Percentiles rank a stretch among this genome's conserved stretches.
Conservation (phyloP, 2,329 filamentous ascomycete species). For the Pseudophaeomoniella oleicola region DNA sequence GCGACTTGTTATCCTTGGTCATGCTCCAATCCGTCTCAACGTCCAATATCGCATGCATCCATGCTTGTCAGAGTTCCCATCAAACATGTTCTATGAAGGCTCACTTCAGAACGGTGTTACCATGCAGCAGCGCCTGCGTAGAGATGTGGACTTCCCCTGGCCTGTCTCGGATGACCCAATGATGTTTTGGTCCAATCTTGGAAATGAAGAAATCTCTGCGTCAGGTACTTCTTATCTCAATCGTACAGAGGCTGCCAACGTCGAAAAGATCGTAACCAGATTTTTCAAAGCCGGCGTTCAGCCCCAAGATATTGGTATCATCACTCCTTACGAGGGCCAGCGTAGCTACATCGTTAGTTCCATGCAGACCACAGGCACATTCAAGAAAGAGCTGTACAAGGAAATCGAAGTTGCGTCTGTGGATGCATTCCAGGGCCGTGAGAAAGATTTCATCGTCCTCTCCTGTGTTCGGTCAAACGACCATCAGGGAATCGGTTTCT, state of each 20-base stretch:
- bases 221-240: constrained; percentile 97
- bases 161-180: constrained; percentile 86
- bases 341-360: constrained; percentile 96
- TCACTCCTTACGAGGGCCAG: constrained; percentile 96
- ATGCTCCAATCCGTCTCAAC: constrained; percentile 81
- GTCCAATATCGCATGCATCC: constrained; percentile 99
- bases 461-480: constrained; percentile 98
- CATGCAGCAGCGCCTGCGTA: constrained; percentile 70
- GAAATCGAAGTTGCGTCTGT: constrained; percentile 97
- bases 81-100: constrained; percentile 99
- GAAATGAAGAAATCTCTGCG: constrained; percentile 94
- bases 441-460: constrained; percentile 97
- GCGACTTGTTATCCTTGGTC: constrained; percentile 80
- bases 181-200: constrained; percentile 99
- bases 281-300: constrained; percentile 99
- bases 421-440: constrained; percentile 95
- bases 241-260: constrained; percentile 89
- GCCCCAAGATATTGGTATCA: constrained; percentile 85
- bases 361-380: constrained; percentile 96
- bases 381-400: constrained; percentile 98
- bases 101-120: constrained; percentile 94
- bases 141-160: constrained; percentile 97
- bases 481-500: constrained; percentile 96
- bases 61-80: constrained; percentile 90
- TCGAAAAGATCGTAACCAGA: constrained; percentile 94